phyloP scores from a whole-genome alignment of 164 flowering plant species.

The Pachysandra terminalis region DNA sequence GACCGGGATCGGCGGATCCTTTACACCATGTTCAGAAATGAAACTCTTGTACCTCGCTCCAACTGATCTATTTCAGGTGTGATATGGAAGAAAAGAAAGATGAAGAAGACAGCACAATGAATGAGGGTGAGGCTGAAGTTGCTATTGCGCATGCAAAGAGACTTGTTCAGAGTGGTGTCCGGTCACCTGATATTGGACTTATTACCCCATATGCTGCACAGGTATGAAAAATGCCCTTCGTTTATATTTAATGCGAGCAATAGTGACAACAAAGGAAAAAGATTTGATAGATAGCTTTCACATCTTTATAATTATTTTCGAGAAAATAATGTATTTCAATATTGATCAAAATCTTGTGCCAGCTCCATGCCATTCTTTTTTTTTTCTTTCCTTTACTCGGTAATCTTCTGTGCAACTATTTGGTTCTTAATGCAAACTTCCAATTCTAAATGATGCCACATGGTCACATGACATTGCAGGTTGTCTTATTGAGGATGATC shows the following conservation, averaged over 20 bases:
- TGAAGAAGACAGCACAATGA: slow-evolving; percentile 96
- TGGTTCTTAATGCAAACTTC: background rate
- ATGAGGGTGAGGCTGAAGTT: slow-evolving; percentile 98
- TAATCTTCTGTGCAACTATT: slow-evolving; percentile 1
- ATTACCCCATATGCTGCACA: slow-evolving; percentile 98
- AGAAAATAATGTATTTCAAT: background rate
- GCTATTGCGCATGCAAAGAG: slow-evolving; percentile 92
- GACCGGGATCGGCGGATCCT: too few relatives aligned
- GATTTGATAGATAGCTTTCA: background rate
- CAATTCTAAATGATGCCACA: background rate
- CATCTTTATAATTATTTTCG: background rate
- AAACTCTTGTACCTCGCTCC: background rate
- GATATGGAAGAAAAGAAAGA: slow-evolving; percentile 99
- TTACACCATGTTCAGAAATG: too few relatives aligned
- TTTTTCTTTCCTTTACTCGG: background rate
- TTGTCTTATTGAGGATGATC: slow-evolving; percentile 70
- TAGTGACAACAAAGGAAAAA: background rate
- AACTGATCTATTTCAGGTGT: slow-evolving; percentile 51
- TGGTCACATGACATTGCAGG: slow-evolving; percentile 40
- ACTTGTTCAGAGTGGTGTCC: slow-evolving; percentile 78
- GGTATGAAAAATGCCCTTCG: slow-evolving; percentile 31
- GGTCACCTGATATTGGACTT: slow-evolving; percentile 83
- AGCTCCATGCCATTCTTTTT: background rate
- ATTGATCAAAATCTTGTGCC: background rate
- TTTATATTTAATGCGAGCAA: background rate